Evolutionary conservation across 106 monocot species (phyloP), one percentile per base, ranked within the genome.

Genomic region (Dioscorea zingiberensis): DNA sequence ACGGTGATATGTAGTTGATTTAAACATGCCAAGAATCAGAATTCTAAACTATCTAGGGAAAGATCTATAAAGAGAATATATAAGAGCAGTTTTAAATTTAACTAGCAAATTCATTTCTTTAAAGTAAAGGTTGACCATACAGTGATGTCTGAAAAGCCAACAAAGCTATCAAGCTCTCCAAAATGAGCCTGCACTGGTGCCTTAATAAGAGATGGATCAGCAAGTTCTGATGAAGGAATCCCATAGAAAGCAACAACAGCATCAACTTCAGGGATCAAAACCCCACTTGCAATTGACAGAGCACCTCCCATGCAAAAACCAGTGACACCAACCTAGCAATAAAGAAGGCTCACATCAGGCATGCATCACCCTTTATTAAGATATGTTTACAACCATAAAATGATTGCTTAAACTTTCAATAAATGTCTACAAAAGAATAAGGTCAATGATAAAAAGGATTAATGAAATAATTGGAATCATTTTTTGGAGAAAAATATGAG

Each of bases 251-350:
- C 80, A 67, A 91, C 91, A 58, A 75, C 88, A 73, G 85, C 95
- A 86, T 97, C 91, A 64, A 88, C 83, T 73, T 83, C 91, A 64
- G 95, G 91, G 55, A 97, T 69, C 72, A 85, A 65, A 77, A 92
- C 95, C 47, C 67, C 80, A 75, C 88, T 91, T 71, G 91, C 88
- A 73, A 97, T 86, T 45, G 95, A 73, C 26, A 91, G 60, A 44
- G 95, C 95, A 67, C 95, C 95, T 71, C 95, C 95, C 91, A 97
- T 88, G 79, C 95, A 91, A 71, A 74, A 91, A 13, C 95, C 95
- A 49, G 88, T 86, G 21, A 97, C 95, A 66, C 95, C 91, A 62
- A 86, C 91, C 95, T 97, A 58, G 30, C 54, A 28, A 44, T 45
- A n/a, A 38, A 70, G 3, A 38, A 22, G 29, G 28, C 24, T 24